Base-by-base conservation (phyloP, 371 early-diverging fungal genomes). In the Massospora cicadina region DNA sequence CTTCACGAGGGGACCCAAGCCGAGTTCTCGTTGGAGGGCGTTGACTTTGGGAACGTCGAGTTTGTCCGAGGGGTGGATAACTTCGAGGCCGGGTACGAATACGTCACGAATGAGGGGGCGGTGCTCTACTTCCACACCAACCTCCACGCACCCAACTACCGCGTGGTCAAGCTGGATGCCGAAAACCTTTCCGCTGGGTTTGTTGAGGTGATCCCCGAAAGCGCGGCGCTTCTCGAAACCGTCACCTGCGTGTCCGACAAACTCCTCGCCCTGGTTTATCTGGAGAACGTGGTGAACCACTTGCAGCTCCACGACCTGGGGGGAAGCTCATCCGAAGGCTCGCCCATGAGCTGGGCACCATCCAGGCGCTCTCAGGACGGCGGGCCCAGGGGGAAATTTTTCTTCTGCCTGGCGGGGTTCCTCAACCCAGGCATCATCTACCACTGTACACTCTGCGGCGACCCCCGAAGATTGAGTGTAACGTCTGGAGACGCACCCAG, bases 61-160 rank as follows among this genome's bases (percentile, higher is more conserved):
- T 65, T 71, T 57, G 68, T 59, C 68, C 76, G 75, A 68, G 61
- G 78, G 31, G 74, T 79, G 0, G 73, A 75, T 65, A 69, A 79
- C 64, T 80, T 81, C 70, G 70, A 75, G 0, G 79, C 77, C 23
- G 68, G 71, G 32, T 81, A 72, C 68, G 29, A 43, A 54, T 76
- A 78, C 68, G 53, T 84, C 33, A 71, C 82, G 56, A 83, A 82
- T 69, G 76, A 83, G 2, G 82, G 77, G 2, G 56, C 78, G 1
- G 59, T 71, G 7, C 81, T 87, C 62, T 86, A 74, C 67, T 84
- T 87, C 66, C 55, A 71, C 67, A 80, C 85, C 21, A 82, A 81
- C 64, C 65, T 66, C 63, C 67, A 82, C 33, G 81, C 87, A 3
- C 85, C 86, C 30, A 76, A 74, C 31, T 65, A 69, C 58, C 74